Percentiles rank a stretch among this genome's conserved stretches.
Evolutionary conservation across 331 rosid genomes (phyloP).

Genomic region (Ulmus americana): DNA sequence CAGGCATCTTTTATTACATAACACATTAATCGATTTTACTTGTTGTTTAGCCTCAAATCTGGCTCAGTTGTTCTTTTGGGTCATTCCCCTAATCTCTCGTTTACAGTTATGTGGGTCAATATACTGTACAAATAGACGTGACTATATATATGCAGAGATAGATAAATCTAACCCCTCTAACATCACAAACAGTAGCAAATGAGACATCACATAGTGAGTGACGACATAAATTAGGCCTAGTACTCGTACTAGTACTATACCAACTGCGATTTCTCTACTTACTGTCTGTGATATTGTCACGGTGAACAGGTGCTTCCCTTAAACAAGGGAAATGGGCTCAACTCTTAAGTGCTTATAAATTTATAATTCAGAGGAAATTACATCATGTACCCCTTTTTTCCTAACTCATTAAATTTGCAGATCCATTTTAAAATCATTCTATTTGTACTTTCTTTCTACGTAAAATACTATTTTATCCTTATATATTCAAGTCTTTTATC

Average conservation of each 20-base stretch:
- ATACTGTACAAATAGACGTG: slow-evolving; percentile 2
- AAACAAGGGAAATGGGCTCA: too few species aligned
- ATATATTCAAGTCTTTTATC: too few species aligned
- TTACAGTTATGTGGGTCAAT: not conserved
- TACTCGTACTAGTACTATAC: not conserved
- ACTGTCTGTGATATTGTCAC: slow-evolving; percentile 21
- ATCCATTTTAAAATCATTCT: too few species aligned
- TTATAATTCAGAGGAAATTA: too few species aligned
- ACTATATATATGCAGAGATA: not conserved
- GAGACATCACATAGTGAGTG: not conserved
- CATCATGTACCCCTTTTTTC: too few species aligned
- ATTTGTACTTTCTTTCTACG: too few species aligned
- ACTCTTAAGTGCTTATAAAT: too few species aligned
- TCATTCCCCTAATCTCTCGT: not conserved
- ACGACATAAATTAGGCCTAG: not conserved
- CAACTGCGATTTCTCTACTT: slow-evolving; percentile 19
- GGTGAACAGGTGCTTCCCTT: too few species aligned
- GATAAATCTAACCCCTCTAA: not conserved
- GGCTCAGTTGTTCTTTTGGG: not conserved
- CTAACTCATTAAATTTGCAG: too few species aligned
- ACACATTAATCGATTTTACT: too few species aligned
- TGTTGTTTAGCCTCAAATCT: not conserved
- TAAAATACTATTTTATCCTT: too few species aligned
- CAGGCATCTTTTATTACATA: too few species aligned
- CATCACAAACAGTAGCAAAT: not conserved